phyloP scores from a whole-genome alignment of 108 stramenopile genomes.

The Schizochytrium sp. region DNA sequence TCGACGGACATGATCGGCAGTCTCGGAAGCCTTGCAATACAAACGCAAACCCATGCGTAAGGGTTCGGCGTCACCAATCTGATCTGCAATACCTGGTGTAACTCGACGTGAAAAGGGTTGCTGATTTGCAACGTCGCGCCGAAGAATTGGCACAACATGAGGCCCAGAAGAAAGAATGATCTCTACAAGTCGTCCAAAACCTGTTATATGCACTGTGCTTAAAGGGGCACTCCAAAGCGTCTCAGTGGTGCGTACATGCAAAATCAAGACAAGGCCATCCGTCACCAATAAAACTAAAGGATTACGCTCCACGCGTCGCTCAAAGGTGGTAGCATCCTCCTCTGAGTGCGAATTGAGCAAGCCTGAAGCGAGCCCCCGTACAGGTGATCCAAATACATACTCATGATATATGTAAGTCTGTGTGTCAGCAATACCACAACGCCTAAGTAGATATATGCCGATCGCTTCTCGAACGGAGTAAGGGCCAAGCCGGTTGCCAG shows the following conservation, averaged over 20 bases:
- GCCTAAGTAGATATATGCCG: background rate
- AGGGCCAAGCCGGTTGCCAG: background rate
- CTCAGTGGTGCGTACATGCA: background rate
- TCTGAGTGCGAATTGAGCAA: background rate
- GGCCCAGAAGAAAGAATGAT: background rate
- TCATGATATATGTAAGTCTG: conserved; percentile 36
- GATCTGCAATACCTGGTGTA: background rate
- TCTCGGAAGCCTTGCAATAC: background rate
- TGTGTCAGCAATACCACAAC: background rate
- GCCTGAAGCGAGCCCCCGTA: background rate
- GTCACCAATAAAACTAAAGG: background rate
- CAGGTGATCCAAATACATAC: conserved; percentile 13
- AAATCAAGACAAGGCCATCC: background rate
- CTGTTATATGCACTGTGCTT: background rate
- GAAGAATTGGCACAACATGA: background rate
- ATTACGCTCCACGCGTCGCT: background rate
- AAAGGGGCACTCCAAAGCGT: background rate
- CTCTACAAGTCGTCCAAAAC: background rate
- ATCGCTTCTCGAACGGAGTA: conserved; percentile 52
- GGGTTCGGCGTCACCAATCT: background rate
- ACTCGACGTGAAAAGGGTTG: background rate
- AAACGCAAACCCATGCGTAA: background rate
- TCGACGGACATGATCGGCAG: background rate
- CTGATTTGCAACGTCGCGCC: background rate
- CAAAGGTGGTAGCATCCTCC: background rate